Evolutionary conservation across 441 rosid species (phyloP), one percentile per base, ranked within the genome.

Genomic region (Geranium incanum): DNA sequence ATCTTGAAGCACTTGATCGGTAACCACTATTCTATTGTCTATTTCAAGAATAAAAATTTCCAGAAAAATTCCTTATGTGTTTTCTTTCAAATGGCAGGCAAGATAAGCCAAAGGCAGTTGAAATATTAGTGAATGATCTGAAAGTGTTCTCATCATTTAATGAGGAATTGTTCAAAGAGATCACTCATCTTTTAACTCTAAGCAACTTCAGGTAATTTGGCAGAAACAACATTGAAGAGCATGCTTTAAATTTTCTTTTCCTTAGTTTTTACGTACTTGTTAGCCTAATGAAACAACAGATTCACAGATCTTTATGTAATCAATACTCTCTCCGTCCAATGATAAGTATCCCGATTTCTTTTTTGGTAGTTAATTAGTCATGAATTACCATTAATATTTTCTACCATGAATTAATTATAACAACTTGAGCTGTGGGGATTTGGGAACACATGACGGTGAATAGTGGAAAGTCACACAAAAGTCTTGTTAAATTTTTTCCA

Each of bases 1-100:
- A 87, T 67, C 90, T 90, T 41, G 96, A 90, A 79, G 92, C 96
- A 59, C 74, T 90, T 66, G 96, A 90, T 81, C 87, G 86, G 93
- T 87, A 82, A 43, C 41, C 75, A 33, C 15, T 18, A 1, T 57
- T 68, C 23, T 72, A 33, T 36, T 8, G 66, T 66, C 36, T 64
- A 36, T 11, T 13, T 9, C 9, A 9, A 60, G 36, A 36, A 9
- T 8, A 21, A 28, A 28, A 28, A 28, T 28, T 28, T 21, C 15
- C 5, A 13, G 0, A 52, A 52, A 15, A 52, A 3, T 6, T 52
- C 21, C 28, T 64, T 33, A 23, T 36, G 5, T 11, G 38, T 69
- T 36, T 66, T 71, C 11, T 67, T 38, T 62, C 50, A 13, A 18
- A 59, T 59, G 64, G 13, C 28, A 90, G 96, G 87, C 79, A 78